Percentiles rank a stretch among this genome's conserved stretches.
phyloP scores from a whole-genome alignment of 2,329 filamentous ascomycete species.

The Pochonia chlamydosporia region DNA sequence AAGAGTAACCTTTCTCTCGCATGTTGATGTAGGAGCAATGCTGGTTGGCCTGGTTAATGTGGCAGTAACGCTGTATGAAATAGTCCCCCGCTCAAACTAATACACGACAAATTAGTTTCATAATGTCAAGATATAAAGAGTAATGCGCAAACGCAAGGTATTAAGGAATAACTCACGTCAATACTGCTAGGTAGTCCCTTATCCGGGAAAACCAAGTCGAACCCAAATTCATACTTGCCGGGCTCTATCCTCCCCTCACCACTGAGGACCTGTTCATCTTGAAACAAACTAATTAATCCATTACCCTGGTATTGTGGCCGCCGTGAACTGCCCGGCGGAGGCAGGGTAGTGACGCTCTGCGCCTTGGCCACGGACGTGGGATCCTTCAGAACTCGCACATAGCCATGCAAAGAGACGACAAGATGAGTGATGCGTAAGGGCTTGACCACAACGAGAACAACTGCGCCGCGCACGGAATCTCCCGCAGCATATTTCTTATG shows the following conservation, averaged over 20 bases:
- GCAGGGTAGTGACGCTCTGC: slow-evolving; percentile 36
- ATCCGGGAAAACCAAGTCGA: slow-evolving; percentile 64
- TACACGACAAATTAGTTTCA: background rate
- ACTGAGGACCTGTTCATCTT: slow-evolving; percentile 75
- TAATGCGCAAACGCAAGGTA: background rate
- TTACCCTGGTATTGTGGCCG: slow-evolving; percentile 62
- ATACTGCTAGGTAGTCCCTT: slow-evolving; percentile 82
- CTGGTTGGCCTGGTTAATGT: slow-evolving; percentile 85
- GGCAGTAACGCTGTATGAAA: slow-evolving; percentile 85
- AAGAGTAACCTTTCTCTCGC: slow-evolving; percentile 74
- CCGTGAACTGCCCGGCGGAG: slow-evolving; percentile 29
- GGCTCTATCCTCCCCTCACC: slow-evolving; percentile 70
- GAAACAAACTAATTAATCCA: slow-evolving; percentile 74
- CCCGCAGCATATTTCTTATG: slow-evolving; percentile 72
- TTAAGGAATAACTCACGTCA: slow-evolving; percentile 58
- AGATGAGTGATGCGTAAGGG: slow-evolving; percentile 74
- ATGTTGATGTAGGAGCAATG: slow-evolving; percentile 72
- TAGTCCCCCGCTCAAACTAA: slow-evolving; percentile 91
- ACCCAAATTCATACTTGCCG: slow-evolving; percentile 74
- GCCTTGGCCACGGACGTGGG: slow-evolving; percentile 51
- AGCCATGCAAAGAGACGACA: slow-evolving; percentile 71
- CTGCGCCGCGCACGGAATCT: slow-evolving; percentile 66
- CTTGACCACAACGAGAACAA: slow-evolving; percentile 67
- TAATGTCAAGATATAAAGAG: too few species aligned
- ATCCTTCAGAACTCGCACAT: slow-evolving; percentile 72